Evolutionary conservation across 2,329 filamentous ascomycete genomes (phyloP).

Genomic region (Boeremia exigua): DNA sequence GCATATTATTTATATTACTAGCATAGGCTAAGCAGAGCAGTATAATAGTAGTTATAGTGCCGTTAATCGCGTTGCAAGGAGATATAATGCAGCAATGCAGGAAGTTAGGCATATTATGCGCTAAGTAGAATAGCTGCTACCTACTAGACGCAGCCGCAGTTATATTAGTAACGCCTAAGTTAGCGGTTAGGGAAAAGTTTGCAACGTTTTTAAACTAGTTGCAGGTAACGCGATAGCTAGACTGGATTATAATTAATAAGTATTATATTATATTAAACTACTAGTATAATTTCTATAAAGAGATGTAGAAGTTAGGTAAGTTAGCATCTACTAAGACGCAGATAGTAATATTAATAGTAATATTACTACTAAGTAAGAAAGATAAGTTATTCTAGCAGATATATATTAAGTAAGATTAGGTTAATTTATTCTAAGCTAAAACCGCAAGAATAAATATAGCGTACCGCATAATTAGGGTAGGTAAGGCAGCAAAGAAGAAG

Average conservation of each 20-base stretch:
- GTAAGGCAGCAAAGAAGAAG: slow-evolving; percentile 4
- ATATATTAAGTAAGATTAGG: neutral
- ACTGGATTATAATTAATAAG: slow-evolving; percentile 29
- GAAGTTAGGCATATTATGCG: slow-evolving; percentile 18
- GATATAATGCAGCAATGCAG: slow-evolving; percentile 27
- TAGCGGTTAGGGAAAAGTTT: slow-evolving; percentile 27
- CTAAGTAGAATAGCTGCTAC: slow-evolving; percentile 23
- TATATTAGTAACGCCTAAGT: slow-evolving; percentile 33
- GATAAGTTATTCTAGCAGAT: slow-evolving; percentile 19
- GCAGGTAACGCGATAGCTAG: slow-evolving; percentile 19
- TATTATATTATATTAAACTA: slow-evolving; percentile 30
- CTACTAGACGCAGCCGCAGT: slow-evolving; percentile 22
- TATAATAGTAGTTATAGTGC: slow-evolving; percentile 30
- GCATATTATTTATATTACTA: slow-evolving; percentile 37
- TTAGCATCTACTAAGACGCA: slow-evolving; percentile 21
- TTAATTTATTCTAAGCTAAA: slow-evolving; percentile 8
- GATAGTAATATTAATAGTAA: slow-evolving; percentile 32
- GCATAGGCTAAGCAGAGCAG: slow-evolving; percentile 20
- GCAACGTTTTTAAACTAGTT: slow-evolving; percentile 26
- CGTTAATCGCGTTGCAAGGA: slow-evolving; percentile 25
- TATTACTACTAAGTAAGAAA: slow-evolving; percentile 25
- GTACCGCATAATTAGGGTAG: slow-evolving; percentile 6
- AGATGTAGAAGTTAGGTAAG: slow-evolving; percentile 23
- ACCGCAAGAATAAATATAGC: slow-evolving; percentile 14
- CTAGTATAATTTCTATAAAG: slow-evolving; percentile 15